These are phyloP conservation scores for Mycena latifolia DNA, from an alignment of 768 basidiomycete species.

Conservation along the genomic window DNA sequence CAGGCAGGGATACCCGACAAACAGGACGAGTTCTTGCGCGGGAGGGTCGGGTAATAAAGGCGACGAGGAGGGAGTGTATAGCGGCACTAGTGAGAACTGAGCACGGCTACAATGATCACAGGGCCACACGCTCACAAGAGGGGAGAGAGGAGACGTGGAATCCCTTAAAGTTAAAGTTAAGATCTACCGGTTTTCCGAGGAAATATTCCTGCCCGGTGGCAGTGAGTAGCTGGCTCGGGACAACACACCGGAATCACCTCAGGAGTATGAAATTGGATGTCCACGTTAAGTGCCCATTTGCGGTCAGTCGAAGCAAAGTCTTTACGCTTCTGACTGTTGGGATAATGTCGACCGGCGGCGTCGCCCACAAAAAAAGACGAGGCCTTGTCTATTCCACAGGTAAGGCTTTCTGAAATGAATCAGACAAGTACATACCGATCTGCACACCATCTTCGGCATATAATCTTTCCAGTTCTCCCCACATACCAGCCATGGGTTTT, in stretches of 20 bases:
- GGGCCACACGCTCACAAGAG: conserved; percentile 43
- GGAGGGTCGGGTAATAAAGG: conserved; percentile 58
- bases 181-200: conserved; percentile 61
- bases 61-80: conserved; percentile 61
- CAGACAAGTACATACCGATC: conserved; percentile 65
- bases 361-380: conserved; percentile 89
- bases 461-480: conserved; percentile 75
- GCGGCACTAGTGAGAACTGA: conserved; percentile 56
- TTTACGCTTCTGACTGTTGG: conserved; percentile 44
- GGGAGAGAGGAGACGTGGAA: conserved; percentile 70
- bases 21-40: conserved; percentile 59
- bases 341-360: conserved; percentile 80
- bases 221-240: not conserved
- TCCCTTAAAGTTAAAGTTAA: conserved; percentile 67
- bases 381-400: conserved; percentile 64
- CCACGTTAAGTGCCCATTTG: conserved; percentile 87
- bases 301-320: conserved; percentile 89
- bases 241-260: conserved; percentile 65
- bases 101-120: not conserved
- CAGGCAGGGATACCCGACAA: conserved; percentile 65
- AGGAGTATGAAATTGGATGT: conserved; percentile 82
- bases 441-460: conserved; percentile 67
- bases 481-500: conserved; percentile 93
- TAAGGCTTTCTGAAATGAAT: not conserved
- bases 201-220: conserved; percentile 77